These are phyloP conservation scores for Strigomonas galati DNA, from an alignment of 208 protist species.

Conservation along the genomic window DNA sequence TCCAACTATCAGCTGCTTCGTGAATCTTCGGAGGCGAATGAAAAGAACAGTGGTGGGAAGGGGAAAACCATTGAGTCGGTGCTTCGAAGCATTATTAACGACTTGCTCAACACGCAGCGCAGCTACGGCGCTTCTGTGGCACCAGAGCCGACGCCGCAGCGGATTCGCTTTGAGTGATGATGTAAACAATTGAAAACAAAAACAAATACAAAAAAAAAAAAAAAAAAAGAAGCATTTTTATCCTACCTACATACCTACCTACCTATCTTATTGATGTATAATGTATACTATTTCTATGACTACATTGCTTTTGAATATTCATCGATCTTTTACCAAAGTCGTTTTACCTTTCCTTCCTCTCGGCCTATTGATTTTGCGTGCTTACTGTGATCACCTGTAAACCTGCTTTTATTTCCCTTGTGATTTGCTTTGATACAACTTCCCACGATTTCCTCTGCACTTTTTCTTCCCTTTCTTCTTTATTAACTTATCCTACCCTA, in stretches of 20 bases:
- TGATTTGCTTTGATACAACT: no score
- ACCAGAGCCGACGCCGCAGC: background rate
- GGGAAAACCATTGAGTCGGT: constrained; percentile 27
- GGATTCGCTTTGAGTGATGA: constrained; percentile 13
- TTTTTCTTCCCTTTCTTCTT: background rate
- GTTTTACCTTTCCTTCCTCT: no score
- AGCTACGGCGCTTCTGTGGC: constrained; percentile 16
- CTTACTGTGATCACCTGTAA: no score
- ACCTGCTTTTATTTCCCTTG: no score
- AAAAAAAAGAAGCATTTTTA: no score
- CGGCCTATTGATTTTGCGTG: no score
- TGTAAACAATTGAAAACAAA: background rate
- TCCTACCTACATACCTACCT: no score
- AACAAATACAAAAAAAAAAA: background rate
- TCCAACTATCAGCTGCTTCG: constrained; percentile 73
- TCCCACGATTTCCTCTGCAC: no score
- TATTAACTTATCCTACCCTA: background rate
- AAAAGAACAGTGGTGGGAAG: constrained; percentile 8
- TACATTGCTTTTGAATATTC: background rate
- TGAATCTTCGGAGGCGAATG: background rate
- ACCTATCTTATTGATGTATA: no score
- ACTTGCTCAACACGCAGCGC: constrained; percentile 52
- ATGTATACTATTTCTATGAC: background rate
- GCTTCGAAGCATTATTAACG: constrained; percentile 54
- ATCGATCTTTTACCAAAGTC: no score